phyloP scores from a whole-genome alignment of 352 stramenopile species.

The Pythium phragmitis region DNA sequence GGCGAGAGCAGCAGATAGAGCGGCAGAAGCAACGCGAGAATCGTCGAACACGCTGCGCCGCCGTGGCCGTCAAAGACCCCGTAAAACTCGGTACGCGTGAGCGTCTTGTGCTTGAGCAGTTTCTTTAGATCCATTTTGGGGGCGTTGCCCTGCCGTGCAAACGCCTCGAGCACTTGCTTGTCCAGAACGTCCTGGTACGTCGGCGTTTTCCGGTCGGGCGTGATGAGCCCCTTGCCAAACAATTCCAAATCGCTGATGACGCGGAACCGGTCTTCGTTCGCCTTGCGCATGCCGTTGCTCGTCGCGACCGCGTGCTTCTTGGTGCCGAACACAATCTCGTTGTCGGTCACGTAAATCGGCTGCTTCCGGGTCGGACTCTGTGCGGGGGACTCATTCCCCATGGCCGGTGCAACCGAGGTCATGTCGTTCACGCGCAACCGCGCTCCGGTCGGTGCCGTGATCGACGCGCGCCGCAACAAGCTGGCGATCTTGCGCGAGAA shows the following conservation, averaged over 20 bases:
- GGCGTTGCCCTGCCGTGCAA: constrained; percentile 38
- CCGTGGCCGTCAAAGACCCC: constrained; percentile 80
- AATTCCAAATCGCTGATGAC: constrained; percentile 69
- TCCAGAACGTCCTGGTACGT: constrained; percentile 37
- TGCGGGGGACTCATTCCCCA: constrained; percentile 4
- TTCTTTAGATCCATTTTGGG: constrained; percentile 41
- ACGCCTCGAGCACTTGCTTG: constrained; percentile 44
- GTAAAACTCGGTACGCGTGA: constrained; percentile 57
- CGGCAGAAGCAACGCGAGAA: constrained; percentile 65
- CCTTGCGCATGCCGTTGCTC: constrained; percentile 39
- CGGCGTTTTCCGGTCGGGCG: constrained; percentile 31
- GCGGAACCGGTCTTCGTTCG: constrained; percentile 75
- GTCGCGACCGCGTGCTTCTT: constrained; percentile 45
- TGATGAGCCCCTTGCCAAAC: constrained; percentile 48
- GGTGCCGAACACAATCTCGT: constrained; percentile 48
- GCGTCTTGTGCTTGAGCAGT: constrained; percentile 32
- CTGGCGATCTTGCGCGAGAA: constrained; percentile 45
- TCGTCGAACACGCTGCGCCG: constrained; percentile 52
- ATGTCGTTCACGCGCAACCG: constrained; percentile 18
- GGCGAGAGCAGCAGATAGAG: constrained; percentile 62
- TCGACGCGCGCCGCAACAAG: constrained; percentile 49
- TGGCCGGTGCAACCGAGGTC: constrained; percentile 20
- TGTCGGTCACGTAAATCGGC: constrained; percentile 38
- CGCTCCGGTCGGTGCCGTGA: constrained; percentile 19
- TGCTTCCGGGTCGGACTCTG: constrained; percentile 8